Percentiles rank a stretch among this genome's conserved stretches.
These are phyloP conservation scores for Yamadazyma phyllophila DNA, from an alignment of 805 yeast species.

Conservation along the genomic window DNA sequence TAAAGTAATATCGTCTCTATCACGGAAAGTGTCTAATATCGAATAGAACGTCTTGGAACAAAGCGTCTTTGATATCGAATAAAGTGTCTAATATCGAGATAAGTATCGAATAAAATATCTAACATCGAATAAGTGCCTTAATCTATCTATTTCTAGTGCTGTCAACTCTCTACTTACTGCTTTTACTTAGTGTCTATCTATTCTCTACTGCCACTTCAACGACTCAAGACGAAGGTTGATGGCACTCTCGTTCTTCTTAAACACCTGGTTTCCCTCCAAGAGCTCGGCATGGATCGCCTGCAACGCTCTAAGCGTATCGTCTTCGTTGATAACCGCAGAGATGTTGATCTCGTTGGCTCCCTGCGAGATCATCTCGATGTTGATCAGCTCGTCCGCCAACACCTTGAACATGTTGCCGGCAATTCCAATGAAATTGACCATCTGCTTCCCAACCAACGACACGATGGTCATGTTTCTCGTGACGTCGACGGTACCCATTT, in stretches of 20 bases:
- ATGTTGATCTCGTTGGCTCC: conserved; percentile 98
- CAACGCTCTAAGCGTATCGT: conserved; percentile 80
- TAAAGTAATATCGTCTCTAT: too few relatives aligned
- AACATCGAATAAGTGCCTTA: too few relatives aligned
- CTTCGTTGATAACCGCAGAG: conserved; percentile 86
- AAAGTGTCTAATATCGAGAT: too few relatives aligned
- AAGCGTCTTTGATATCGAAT: too few relatives aligned
- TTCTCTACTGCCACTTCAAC: conserved; percentile 18
- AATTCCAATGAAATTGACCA: conserved; percentile 94
- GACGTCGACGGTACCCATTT: conserved; percentile 85
- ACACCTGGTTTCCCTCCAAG: conserved; percentile 45
- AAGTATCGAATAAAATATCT: too few relatives aligned
- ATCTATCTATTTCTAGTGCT: too few relatives aligned
- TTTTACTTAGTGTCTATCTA: too few relatives aligned
- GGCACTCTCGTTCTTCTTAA: conserved; percentile 22
- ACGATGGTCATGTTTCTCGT: conserved; percentile 87
- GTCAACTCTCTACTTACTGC: too few relatives aligned
- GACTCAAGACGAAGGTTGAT: conserved; percentile 32
- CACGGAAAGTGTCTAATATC: too few relatives aligned
- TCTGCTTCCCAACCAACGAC: conserved; percentile 92
- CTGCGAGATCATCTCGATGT: conserved; percentile 97
- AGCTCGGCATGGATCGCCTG: conserved; percentile 79
- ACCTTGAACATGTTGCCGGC: conserved; percentile 97
- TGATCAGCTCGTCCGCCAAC: conserved; percentile 84
- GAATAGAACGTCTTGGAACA: too few relatives aligned